phyloP scores from a whole-genome alignment of 192 early-diverging fungal species.

The Geranomyces variabilis region DNA sequence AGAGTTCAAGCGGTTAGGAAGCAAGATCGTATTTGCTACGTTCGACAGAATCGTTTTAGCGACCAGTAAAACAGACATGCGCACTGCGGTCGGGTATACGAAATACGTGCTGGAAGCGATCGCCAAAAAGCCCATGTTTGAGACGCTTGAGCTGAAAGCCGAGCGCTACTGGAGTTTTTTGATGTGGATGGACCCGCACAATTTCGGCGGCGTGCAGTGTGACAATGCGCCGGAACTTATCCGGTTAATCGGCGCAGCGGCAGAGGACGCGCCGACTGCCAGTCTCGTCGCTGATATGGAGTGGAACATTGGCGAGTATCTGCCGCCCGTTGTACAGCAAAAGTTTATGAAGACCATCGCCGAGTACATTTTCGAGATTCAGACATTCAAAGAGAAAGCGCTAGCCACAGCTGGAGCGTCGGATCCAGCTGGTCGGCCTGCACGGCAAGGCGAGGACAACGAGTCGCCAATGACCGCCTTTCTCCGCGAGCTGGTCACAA shows the following conservation, averaged over 20 bases:
- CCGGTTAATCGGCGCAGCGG: neutral
- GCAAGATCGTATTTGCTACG: conserved; percentile 75
- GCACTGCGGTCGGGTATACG: conserved; percentile 73
- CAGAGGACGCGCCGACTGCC: conserved; percentile 39
- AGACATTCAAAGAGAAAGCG: conserved; percentile 5
- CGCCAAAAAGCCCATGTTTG: conserved; percentile 73
- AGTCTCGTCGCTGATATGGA: conserved; percentile 59
- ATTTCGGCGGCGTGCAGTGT: conserved; percentile 72
- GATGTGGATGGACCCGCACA: conserved; percentile 91
- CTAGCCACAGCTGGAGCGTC: neutral
- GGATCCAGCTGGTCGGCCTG: neutral
- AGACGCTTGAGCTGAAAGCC: conserved; percentile 70
- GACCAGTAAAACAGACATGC: conserved; percentile 76
- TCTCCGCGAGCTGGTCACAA: conserved; percentile 36
- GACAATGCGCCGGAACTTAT: conserved; percentile 37
- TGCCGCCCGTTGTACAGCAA: conserved; percentile 74
- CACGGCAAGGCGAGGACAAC: neutral
- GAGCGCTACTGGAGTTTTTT: conserved; percentile 77
- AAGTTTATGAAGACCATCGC: conserved; percentile 72
- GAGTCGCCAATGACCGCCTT: conserved; percentile 24
- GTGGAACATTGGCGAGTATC: conserved; percentile 90
- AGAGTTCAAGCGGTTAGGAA: conserved; percentile 79
- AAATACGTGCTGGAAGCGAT: conserved; percentile 74
- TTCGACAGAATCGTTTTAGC: conserved; percentile 80
- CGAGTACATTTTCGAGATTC: conserved; percentile 61